These are phyloP conservation scores for Botryotinia narcissicola DNA, from an alignment of 2,329 filamentous ascomycete genomes.

Conservation along the genomic window DNA sequence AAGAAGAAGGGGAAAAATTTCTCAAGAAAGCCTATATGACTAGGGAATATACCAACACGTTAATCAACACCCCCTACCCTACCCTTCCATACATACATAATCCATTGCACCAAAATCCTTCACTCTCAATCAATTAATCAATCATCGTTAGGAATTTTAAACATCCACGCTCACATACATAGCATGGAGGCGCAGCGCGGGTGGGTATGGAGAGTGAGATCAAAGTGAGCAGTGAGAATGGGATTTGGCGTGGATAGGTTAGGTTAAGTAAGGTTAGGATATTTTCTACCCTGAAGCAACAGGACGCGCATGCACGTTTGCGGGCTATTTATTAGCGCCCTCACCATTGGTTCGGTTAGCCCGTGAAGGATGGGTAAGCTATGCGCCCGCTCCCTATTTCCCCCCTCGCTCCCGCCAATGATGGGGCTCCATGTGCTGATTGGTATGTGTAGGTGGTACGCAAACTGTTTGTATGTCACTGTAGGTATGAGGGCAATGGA, in stretches of 20 bases:
- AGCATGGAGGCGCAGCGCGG: slow-evolving; percentile 8
- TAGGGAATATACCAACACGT: not conserved
- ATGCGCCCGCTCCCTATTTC: slow-evolving; percentile 4
- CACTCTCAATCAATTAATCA: slow-evolving; percentile 1
- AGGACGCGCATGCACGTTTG: slow-evolving; percentile 8
- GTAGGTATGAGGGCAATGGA: not conserved
- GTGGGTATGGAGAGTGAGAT: not conserved
- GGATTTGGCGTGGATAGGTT: not conserved
- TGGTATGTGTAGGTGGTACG: not conserved
- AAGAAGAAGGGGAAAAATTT: not conserved
- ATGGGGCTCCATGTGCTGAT: not conserved
- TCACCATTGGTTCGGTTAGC: slow-evolving; percentile 3
- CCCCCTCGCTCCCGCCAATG: not conserved
- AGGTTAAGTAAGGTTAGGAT: not conserved
- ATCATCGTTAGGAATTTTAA: not conserved
- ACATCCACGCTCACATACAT: not conserved
- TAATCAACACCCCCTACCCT: not conserved
- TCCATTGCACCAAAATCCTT: slow-evolving; percentile 7
- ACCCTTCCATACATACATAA: slow-evolving; percentile 7
- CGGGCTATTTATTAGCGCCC: slow-evolving; percentile 7
- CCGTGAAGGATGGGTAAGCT: not conserved
- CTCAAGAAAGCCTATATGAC: not conserved
- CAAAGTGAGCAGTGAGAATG: slow-evolving; percentile 3
- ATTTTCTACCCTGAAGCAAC: not conserved
- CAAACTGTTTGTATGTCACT: not conserved